Conservation (phyloP, 1,139 yeast species). For the Pichia sp. region DNA sequence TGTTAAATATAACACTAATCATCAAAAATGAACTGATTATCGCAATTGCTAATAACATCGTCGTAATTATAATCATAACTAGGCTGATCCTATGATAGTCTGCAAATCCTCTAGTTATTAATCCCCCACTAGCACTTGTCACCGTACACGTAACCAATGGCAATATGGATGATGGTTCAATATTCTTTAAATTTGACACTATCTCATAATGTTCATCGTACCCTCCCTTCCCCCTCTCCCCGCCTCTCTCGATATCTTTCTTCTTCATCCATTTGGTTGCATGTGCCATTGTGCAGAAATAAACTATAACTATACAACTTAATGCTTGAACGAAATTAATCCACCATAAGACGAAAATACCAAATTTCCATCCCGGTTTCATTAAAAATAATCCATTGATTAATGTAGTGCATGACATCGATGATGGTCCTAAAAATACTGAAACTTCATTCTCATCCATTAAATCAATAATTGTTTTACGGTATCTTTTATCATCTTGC, state of each 20-base stretch:
- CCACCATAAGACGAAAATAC: constrained; percentile 65
- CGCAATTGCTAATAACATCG: constrained; percentile 65
- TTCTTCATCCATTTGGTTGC: constrained; percentile 25
- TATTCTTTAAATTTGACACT: background rate
- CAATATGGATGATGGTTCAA: constrained; percentile 33
- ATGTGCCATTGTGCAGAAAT: constrained; percentile 5
- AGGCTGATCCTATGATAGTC: constrained; percentile 37
- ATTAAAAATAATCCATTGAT: constrained; percentile 44
- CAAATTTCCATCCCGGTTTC: constrained; percentile 33
- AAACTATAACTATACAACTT: constrained; percentile 11
- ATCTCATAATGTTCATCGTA: background rate
- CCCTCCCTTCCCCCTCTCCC: background rate
- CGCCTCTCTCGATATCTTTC: constrained; percentile 17
- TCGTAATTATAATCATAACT: constrained; percentile 48
- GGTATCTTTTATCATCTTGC: constrained; percentile 23
- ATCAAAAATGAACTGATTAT: constrained; percentile 53
- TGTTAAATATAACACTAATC: constrained; percentile 51
- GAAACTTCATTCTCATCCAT: constrained; percentile 41
- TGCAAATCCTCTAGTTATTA: constrained; percentile 36
- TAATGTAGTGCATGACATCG: constrained; percentile 71
- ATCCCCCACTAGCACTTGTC: constrained; percentile 58
- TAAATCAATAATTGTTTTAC: constrained; percentile 30
- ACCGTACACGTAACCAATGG: constrained; percentile 78
- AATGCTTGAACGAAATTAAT: constrained; percentile 47
- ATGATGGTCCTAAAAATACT: constrained; percentile 62